Percentiles rank a stretch among this genome's conserved stretches.
Conservation (phyloP, 148 eudicot genomes). For the Fagopyrum esculentum region DNA sequence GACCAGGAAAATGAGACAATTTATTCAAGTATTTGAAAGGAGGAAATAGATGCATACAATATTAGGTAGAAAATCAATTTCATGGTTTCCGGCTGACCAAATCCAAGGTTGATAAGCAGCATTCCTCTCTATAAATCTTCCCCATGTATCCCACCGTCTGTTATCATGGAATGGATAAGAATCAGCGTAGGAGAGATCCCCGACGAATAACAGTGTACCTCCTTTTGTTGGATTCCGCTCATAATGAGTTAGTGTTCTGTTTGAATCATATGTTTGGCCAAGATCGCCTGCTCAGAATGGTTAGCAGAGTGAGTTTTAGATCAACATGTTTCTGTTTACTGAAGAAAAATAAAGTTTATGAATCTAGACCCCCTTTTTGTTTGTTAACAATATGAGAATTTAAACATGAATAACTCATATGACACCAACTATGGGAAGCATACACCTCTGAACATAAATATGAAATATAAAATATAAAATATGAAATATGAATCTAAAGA, state of each 20-base stretch:
- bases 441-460: too few relatives aligned
- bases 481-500: too few relatives aligned
- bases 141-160: constrained; percentile 11
- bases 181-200: constrained; percentile 46
- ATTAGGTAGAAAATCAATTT: constrained; percentile 13
- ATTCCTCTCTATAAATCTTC: constrained; percentile 10
- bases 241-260: constrained; percentile 33
- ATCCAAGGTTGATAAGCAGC: constrained; percentile 16
- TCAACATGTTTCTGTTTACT: background rate
- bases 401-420: background rate
- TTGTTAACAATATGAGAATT: background rate
- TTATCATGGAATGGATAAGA: constrained; percentile 18
- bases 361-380: background rate
- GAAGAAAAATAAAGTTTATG: background rate
- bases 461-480: too few relatives aligned
- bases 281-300: constrained; percentile 31
- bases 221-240: constrained; percentile 30
- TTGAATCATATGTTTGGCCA: constrained; percentile 44
- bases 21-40: background rate
- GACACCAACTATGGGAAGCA: background rate
- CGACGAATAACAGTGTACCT: constrained; percentile 28
- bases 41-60: constrained; percentile 3
- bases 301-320: background rate
- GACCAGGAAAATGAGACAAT: background rate
- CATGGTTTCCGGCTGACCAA: constrained; percentile 13